These are phyloP conservation scores for Mycena amicta DNA, from an alignment of 768 basidiomycete genomes.

Conservation along the genomic window DNA sequence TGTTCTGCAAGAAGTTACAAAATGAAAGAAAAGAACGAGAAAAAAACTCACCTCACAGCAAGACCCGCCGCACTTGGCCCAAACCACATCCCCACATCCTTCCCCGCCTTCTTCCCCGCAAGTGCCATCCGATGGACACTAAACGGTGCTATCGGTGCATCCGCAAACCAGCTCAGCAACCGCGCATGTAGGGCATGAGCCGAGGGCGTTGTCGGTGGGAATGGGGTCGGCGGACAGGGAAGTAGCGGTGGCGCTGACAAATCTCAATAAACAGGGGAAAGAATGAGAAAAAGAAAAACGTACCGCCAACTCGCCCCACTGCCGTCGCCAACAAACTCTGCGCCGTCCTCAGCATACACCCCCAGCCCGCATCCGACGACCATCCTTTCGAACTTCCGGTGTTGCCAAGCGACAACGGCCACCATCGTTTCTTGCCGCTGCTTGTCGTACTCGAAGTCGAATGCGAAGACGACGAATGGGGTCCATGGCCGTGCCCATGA, in stretches of 20 bases:
- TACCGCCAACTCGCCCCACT: constrained; percentile 62
- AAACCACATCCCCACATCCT: constrained; percentile 82
- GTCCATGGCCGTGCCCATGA: constrained; percentile 1
- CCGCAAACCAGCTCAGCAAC: constrained; percentile 74
- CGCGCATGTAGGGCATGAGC: constrained; percentile 66
- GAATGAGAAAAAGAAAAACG: constrained; percentile 49
- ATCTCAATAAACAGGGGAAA: neutral
- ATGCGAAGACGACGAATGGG: neutral
- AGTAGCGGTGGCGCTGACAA: constrained; percentile 4
- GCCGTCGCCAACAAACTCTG: constrained; percentile 74
- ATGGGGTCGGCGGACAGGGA: neutral
- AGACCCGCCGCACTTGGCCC: constrained; percentile 80
- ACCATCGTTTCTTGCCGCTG: constrained; percentile 5
- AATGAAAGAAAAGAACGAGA: too few species aligned
- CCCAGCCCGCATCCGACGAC: constrained; percentile 78
- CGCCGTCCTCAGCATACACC: constrained; percentile 79
- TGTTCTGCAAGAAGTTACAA: too few species aligned
- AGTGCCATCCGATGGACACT: constrained; percentile 78
- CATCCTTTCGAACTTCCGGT: constrained; percentile 54
- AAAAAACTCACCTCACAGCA: too few species aligned
- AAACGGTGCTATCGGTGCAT: constrained; percentile 71
- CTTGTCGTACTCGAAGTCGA: neutral
- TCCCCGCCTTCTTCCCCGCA: constrained; percentile 76
- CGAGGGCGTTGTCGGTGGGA: constrained; percentile 41
- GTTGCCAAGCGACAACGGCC: constrained; percentile 6